Conservation (phyloP, 345 rosid genomes). For the Turnera subulata region DNA sequence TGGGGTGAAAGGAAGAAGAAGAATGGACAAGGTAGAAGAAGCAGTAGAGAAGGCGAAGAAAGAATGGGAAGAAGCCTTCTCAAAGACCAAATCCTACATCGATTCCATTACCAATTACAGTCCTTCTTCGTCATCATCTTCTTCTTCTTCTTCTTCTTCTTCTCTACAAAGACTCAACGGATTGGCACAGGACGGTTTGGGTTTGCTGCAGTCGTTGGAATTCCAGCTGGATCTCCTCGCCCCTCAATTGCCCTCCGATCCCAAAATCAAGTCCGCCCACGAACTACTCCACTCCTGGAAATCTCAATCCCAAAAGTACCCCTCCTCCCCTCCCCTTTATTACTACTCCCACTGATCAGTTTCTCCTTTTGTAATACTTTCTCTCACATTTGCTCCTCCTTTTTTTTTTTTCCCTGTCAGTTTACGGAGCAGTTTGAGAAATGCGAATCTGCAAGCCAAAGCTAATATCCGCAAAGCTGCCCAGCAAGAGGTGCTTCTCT, state of each 20-base stretch:
- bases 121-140: not conserved
- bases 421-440: conserved; percentile 63
- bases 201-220: conserved; percentile 66
- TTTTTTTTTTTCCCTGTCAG: conserved; percentile 31
- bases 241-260: conserved; percentile 68
- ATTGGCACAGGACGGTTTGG: conserved; percentile 38
- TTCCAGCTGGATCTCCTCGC: conserved; percentile 82
- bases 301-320: conserved; percentile 47
- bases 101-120: conserved; percentile 63
- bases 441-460: conserved; percentile 89
- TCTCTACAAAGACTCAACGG: conserved; percentile 81
- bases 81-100: conserved; percentile 47
- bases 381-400: not conserved
- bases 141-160: not conserved
- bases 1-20: no score
- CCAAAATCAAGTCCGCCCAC: conserved; percentile 53
- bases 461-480: conserved; percentile 85
- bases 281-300: conserved; percentile 69
- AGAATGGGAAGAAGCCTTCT: conserved; percentile 72
- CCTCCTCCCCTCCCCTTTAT: not conserved
- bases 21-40: conserved; percentile 78
- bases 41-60: conserved; percentile 83
- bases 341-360: not conserved
- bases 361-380: not conserved
- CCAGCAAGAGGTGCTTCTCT: conserved; percentile 55